Evolutionary conservation across 1,284 basidiomycete species (phyloP).

Genomic region (Cryptococcus hybrid): DNA sequence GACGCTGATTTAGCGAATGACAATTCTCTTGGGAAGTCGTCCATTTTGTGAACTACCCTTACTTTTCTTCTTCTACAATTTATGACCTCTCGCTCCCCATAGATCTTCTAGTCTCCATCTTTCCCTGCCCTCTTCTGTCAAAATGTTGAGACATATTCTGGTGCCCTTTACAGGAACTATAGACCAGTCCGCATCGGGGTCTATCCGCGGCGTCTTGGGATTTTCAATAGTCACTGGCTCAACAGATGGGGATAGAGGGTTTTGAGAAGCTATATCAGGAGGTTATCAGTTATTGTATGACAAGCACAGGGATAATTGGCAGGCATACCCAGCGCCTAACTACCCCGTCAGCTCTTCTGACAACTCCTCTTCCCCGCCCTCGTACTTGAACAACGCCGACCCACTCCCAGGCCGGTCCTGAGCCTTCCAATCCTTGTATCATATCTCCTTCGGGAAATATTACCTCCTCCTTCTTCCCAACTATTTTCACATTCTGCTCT

Average conservation of each 20-base stretch:
- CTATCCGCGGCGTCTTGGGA: slow-evolving; percentile 15
- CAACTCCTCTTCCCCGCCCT: slow-evolving; percentile 29
- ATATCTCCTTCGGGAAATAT: slow-evolving; percentile 6
- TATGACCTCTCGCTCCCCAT: slow-evolving; percentile 7
- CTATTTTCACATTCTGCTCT: background rate
- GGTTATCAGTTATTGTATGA: background rate
- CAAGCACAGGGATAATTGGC: background rate
- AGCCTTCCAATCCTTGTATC: slow-evolving; percentile 1
- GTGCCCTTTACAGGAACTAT: slow-evolving; percentile 21
- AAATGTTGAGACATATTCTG: slow-evolving; percentile 24
- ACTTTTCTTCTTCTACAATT: too few relatives aligned
- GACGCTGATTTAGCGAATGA: too few relatives aligned
- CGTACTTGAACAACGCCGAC: slow-evolving; percentile 24
- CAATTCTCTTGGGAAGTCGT: too few relatives aligned
- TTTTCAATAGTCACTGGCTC: slow-evolving; percentile 2
- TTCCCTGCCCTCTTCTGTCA: slow-evolving; percentile 27
- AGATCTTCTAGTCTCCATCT: slow-evolving; percentile 28
- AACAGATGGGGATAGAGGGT: slow-evolving; percentile 8
- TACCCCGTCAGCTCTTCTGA: slow-evolving; percentile 27
- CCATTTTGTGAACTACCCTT: too few relatives aligned
- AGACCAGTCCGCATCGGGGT: slow-evolving; percentile 31
- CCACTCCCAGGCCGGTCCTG: slow-evolving; percentile 26
- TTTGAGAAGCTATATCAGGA: slow-evolving; percentile 8
- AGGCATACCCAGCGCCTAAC: slow-evolving; percentile 31
- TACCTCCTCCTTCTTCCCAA: background rate